Base-by-base conservation (phyloP, 192 early-diverging fungal species). In the Coemansia pectinata region DNA sequence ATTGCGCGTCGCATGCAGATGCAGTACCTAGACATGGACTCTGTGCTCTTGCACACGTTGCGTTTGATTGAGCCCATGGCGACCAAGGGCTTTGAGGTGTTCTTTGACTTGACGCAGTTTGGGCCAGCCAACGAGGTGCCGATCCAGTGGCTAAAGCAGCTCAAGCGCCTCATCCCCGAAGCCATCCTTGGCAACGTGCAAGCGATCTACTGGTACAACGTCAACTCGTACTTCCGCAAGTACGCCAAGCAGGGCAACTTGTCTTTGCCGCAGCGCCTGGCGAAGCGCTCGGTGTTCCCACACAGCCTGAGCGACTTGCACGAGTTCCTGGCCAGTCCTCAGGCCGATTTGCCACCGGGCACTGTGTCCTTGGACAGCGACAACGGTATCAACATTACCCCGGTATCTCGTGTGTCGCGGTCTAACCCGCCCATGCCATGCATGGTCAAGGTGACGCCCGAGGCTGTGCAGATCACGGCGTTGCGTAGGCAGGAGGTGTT, bases 101-200 rank as follows among this genome's bases (percentile, higher is more conserved):
- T 95, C 19, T 80, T 97, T 63, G 95, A 97, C 73, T 64, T 91
- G 36, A 93, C 93, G 36, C 87, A 91, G 73, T 95, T 94, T 83
- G 86, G 87, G 6, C 79, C 83, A 10, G 86, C 88, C 1, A 96
- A 95, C 71, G 95, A 96, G 78, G 88, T 94, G 40, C 89, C 91
- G 19, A 70, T 79, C 25, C 89, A 92, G 67, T 94, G 90, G 88
- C 74, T 94, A 15, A 85, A 70, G 55, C 89, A 90, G 81, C 86
- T 96, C 48, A 62, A 88, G 25, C 90, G 91, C 61, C 77, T 95
- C 1, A 48, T 95, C 11, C 92, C 95, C 17, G 79, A 85, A 55
- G 81, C 89, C 34, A 84, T 90, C 1, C 61, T 78, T 8, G 73
- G 84, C 48, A 95, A 93, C 74, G 65, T 94, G 9, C 83, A 85